A percentile compares a stretch with the other conserved stretches of the same genome.
Conservation (phyloP, 2,329 filamentous ascomycete species). For the Nigrospora sphaerica region DNA sequence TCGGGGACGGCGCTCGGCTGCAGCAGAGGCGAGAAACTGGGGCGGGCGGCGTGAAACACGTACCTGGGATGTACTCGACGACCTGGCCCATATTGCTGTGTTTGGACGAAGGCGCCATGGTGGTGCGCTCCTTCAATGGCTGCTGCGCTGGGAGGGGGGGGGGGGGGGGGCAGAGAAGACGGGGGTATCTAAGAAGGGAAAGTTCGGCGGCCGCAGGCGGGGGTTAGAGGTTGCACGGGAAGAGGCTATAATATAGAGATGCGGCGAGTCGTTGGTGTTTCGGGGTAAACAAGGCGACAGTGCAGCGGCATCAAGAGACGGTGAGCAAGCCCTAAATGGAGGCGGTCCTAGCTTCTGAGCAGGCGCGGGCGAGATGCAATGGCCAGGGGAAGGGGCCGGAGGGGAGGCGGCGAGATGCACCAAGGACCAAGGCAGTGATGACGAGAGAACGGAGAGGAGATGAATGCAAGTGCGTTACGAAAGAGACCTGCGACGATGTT, state of each 20-base stretch:
- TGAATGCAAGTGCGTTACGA: not conserved
- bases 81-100: constrained; percentile 71
- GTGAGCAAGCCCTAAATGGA: too few relatives aligned
- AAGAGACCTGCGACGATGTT: not conserved
- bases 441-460: not conserved
- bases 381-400: too few relatives aligned
- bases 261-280: not conserved
- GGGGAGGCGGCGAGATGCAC: too few relatives aligned
- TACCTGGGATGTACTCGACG: constrained; percentile 94
- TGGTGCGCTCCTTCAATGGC: constrained; percentile 9
- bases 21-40: not conserved
- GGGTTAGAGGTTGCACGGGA: not conserved
- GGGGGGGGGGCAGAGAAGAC: not conserved
- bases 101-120: constrained; percentile 45
- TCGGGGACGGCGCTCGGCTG: too few relatives aligned
- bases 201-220: not conserved
- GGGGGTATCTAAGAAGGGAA: too few relatives aligned
- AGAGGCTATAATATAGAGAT: not conserved
- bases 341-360: too few relatives aligned
- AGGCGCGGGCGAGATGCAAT: too few relatives aligned
- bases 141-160: not conserved
- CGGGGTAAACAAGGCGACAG: constrained; percentile 1
- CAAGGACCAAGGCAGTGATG: not conserved
- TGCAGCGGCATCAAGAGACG: constrained; percentile 1
- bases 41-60: constrained; percentile 20